Percentiles rank a stretch among this genome's conserved stretches.
Evolutionary conservation across 75 land plant genomes (phyloP).

Genomic region (Picea glauca): DNA sequence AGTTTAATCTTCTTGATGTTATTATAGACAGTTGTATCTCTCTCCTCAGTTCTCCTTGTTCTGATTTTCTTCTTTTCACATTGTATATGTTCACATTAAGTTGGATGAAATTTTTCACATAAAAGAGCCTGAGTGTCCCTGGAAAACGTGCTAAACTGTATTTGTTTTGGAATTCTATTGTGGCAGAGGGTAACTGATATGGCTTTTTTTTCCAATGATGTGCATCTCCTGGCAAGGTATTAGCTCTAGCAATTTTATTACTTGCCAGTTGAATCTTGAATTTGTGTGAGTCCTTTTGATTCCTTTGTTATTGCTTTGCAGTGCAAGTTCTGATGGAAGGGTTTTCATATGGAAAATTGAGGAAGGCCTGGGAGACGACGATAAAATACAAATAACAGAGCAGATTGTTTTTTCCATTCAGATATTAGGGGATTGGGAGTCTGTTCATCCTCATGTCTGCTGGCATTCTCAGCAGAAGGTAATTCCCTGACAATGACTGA

Average conservation of each 20-base stretch:
- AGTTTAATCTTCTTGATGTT: too few relatives aligned
- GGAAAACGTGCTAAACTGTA: too few relatives aligned
- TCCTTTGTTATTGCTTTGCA: conserved; percentile 18
- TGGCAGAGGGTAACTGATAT: conserved; percentile 88
- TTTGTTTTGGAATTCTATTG: too few relatives aligned
- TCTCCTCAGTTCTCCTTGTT: too few relatives aligned
- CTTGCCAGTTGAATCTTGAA: not conserved
- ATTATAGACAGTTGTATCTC: too few relatives aligned
- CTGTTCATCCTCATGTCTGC: conserved; percentile 77
- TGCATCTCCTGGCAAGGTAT: conserved; percentile 91
- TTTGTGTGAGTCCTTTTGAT: not conserved
- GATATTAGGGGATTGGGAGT: conserved; percentile 58
- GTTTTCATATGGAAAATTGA: conserved; percentile 78
- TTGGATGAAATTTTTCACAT: too few relatives aligned
- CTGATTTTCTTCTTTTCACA: too few relatives aligned
- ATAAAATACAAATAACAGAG: conserved; percentile 69
- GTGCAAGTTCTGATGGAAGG: conserved; percentile 82
- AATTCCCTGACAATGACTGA: not conserved
- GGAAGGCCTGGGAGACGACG: conserved; percentile 83
- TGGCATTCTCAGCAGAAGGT: conserved; percentile 89
- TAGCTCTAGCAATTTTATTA: conserved; percentile 3
- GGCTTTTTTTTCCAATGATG: conserved; percentile 87
- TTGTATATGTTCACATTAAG: too few relatives aligned
- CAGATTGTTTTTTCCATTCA: conserved; percentile 71
- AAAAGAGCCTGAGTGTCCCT: too few relatives aligned